Conservation (phyloP, 352 stramenopile species). For the Phytophthora lateralis region DNA sequence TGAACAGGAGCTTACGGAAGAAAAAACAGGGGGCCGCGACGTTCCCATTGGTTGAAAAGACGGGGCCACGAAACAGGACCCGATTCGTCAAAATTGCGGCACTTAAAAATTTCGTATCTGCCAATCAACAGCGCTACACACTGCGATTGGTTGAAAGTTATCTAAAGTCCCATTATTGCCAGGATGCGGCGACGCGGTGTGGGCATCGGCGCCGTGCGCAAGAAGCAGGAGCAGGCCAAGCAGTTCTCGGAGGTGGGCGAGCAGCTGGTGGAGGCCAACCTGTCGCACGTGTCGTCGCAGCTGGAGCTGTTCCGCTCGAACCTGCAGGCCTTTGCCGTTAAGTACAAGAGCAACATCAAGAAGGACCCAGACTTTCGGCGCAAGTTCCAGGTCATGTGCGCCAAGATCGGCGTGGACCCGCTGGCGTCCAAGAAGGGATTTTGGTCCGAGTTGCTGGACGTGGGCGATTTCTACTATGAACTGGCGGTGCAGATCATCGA, state of each 20-base stretch:
- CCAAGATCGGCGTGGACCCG: conserved; percentile 96
- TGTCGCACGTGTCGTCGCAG: conserved; percentile 83
- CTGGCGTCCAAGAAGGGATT: conserved; percentile 98
- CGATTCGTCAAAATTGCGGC: conserved; percentile 42
- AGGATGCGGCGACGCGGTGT: conserved; percentile 73
- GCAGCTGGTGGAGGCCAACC: conserved; percentile 79
- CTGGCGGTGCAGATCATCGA: conserved; percentile 99
- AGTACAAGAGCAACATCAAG: conserved; percentile 96
- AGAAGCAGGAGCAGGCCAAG: conserved; percentile 89
- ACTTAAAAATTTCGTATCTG: conserved; percentile 14
- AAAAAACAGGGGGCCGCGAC: conserved; percentile 23
- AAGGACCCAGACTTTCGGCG: conserved; percentile 94
- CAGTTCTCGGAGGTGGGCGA: conserved; percentile 87
- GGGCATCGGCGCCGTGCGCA: conserved; percentile 85
- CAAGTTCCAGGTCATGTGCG: conserved; percentile 96
- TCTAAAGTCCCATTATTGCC: background rate
- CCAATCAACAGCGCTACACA: background rate
- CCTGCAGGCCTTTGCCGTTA: conserved; percentile 92
- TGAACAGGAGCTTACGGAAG: conserved; percentile 23
- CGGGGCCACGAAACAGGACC: conserved; percentile 57
- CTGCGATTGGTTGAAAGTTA: conserved; percentile 12
- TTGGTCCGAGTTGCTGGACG: conserved; percentile 96
- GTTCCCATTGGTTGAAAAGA: conserved; percentile 7
- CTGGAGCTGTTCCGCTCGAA: conserved; percentile 92
- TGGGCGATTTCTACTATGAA: conserved; percentile 99